Conservation (phyloP, 306 rosid genomes). For the Citrullus colocynthis region DNA sequence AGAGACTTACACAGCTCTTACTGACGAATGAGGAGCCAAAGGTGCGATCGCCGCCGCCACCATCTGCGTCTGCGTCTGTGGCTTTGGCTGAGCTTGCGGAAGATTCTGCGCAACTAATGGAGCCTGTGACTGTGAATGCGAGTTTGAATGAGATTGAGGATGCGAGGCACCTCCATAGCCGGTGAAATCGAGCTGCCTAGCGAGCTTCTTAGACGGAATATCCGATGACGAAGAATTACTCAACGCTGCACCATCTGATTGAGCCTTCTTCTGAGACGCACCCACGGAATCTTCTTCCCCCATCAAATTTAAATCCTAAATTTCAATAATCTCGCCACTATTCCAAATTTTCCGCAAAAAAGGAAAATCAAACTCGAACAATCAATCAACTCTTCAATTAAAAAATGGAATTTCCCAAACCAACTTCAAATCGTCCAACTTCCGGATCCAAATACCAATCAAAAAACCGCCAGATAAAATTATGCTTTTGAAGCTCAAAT, state of each 20-base stretch:
- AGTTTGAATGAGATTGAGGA: conserved; percentile 24
- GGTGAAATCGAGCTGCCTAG: conserved; percentile 91
- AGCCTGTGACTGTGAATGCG: conserved; percentile 13
- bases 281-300: conserved; percentile 71
- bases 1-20: conserved; percentile 60
- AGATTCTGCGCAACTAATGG: conserved; percentile 11
- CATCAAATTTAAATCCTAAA: conserved; percentile 39
- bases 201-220: conserved; percentile 74
- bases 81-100: conserved; percentile 8
- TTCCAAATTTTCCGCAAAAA: conserved; percentile 6
- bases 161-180: conserved; percentile 38
- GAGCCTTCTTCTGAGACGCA: conserved; percentile 35
- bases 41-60: conserved; percentile 27
- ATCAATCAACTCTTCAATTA: conserved; percentile 4
- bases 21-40: conserved; percentile 33
- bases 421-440: conserved; percentile 26
- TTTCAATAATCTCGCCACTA: conserved; percentile 14
- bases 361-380: conserved; percentile 15
- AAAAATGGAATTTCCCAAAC: not conserved
- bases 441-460: conserved; percentile 40
- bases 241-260: conserved; percentile 25
- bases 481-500: conserved; percentile 28
- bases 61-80: conserved; percentile 15
- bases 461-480: conserved; percentile 6
- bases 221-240: conserved; percentile 27